Conservation (phyloP, 208 protist species). For the Tritrichomonas foetus region DNA sequence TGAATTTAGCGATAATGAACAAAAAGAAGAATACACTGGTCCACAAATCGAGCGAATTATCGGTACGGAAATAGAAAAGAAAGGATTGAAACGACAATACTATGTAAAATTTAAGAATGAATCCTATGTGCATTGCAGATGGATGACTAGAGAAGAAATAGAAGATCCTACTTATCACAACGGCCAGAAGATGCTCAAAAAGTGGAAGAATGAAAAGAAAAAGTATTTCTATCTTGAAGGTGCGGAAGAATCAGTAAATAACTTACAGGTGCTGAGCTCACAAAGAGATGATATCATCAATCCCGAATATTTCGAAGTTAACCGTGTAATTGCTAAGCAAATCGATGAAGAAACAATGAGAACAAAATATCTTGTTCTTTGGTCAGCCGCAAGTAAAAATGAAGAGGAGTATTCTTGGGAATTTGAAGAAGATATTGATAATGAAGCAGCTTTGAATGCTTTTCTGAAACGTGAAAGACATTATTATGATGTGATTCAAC, state of each 20-base stretch:
- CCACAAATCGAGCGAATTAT: slow-evolving; percentile 9
- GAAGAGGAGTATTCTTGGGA: background rate
- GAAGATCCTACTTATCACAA: no score
- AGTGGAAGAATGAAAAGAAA: background rate
- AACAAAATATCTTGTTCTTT: background rate
- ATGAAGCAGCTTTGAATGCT: background rate
- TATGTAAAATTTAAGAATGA: background rate
- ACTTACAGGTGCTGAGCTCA: no score
- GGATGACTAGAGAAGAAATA: background rate
- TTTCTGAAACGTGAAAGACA: background rate
- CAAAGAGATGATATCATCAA: background rate
- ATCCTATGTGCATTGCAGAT: background rate
- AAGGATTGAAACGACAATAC: background rate
- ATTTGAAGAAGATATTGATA: background rate
- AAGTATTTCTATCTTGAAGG: no score
- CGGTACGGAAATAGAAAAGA: background rate
- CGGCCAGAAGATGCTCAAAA: background rate
- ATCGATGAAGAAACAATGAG: no score
- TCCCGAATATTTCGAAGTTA: background rate
- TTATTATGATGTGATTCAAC: background rate
- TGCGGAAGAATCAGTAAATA: no score
- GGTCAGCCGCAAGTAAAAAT: background rate
- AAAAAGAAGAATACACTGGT: background rate
- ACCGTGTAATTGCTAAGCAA: background rate
- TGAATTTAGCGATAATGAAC: background rate